Base-by-base conservation (phyloP, 805 yeast species). In the Wickerhamiella kurtzmanii region DNA sequence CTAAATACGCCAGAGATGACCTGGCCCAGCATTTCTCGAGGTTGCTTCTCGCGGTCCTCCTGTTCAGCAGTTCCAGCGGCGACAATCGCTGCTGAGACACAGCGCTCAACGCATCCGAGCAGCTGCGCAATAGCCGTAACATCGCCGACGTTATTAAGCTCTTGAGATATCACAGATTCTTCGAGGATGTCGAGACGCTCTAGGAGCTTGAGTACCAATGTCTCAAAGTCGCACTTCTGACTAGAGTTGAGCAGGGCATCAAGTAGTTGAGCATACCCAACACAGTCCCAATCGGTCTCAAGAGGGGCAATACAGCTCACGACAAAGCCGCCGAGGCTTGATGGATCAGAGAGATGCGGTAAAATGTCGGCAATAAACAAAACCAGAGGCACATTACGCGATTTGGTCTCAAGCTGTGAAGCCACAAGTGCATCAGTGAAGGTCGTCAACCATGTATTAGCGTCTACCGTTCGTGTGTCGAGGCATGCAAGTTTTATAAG, bases 271-370 rank as follows among this genome's bases (percentile, higher is more conserved):
- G 37, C 40, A 21, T 45, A 52, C 9, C 41, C 49, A 16, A 52
- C 54, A 41, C 40, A 52, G 22, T 51, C 54, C 19, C 53, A 49
- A 15, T 52, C 55, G 1, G 55, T 21, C 4, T 38, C 41, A 16
- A 49, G 35, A 8, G 36, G 28, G 4, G 38, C 19, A 2, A 50
- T 50, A 16, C 48, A 45, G 9, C 25, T 22, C 35, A 41, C 47
- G 5, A 35, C 40, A 17, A 48, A 48, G 3, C 37, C 22, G 2
- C 51, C 43, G 1, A 52, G 15, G 15, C 39, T 25, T 11, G 32
- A 25, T 25, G 32, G 32, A 15, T 20, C 25, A 5, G n/a, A 6
- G 9, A 21, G 16, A 18, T 15, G 41, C 25, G 25, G 25, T 5
- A 20, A 6, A 11, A 38, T 11, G 25, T 15, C 16, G n/a, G 15